phyloP scores from a whole-genome alignment of 2,329 filamentous ascomycete species.

The Fusarium subglutinans region DNA sequence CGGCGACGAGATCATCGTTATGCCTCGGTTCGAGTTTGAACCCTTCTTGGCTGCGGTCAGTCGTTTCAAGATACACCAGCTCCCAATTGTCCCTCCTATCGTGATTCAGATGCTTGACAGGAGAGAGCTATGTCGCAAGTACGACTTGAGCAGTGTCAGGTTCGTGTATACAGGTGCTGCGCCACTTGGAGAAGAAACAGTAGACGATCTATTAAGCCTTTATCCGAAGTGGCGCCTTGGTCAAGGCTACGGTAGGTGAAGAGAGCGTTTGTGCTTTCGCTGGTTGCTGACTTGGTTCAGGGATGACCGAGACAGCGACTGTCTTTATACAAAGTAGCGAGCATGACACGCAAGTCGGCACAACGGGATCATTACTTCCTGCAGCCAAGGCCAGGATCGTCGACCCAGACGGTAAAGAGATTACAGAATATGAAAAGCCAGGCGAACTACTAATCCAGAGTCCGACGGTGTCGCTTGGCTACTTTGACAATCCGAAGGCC shows the following conservation, averaged over 20 bases:
- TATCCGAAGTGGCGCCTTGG: slow-evolving; percentile 73
- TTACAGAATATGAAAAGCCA: slow-evolving; percentile 73
- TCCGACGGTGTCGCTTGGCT: slow-evolving; percentile 82
- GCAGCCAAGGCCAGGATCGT: slow-evolving; percentile 71
- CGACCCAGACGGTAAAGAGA: slow-evolving; percentile 70
- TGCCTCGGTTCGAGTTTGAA: slow-evolving; percentile 78
- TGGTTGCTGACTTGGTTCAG: slow-evolving; percentile 58
- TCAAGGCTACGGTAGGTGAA: slow-evolving; percentile 72
- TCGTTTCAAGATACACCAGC: slow-evolving; percentile 7
- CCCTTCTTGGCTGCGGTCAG: slow-evolving; percentile 57
- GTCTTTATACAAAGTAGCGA: slow-evolving; percentile 51
- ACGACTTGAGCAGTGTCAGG: slow-evolving; percentile 14
- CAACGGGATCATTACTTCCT: slow-evolving; percentile 73
- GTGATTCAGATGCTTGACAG: slow-evolving; percentile 10
- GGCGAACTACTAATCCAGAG: slow-evolving; percentile 86
- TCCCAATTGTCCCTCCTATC: slow-evolving; percentile 5
- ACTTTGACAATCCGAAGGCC: slow-evolving; percentile 85
- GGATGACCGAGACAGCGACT: slow-evolving; percentile 40
- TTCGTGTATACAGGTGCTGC: slow-evolving; percentile 59
- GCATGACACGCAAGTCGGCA: slow-evolving; percentile 72
- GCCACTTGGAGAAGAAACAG: slow-evolving; percentile 75
- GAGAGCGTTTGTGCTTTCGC: accelerated
- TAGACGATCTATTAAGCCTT: slow-evolving; percentile 66
- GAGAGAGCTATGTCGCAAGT: neutral
- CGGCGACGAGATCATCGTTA: slow-evolving; percentile 77